phyloP scores from a whole-genome alignment of 2,329 filamentous ascomycete species.

The Clonostachys byssicola region DNA sequence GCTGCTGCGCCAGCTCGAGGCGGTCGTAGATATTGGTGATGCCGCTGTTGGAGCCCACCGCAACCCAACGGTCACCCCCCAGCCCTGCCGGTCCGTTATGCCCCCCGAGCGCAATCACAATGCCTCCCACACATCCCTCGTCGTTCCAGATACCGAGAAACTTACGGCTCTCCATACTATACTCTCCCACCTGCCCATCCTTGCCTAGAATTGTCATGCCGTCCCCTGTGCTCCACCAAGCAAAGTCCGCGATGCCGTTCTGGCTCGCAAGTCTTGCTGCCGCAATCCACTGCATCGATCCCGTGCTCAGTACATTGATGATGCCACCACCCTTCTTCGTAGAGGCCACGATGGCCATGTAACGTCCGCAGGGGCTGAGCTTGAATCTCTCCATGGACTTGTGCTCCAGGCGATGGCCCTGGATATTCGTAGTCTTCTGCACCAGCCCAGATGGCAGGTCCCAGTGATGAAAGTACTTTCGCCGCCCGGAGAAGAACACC shows the following conservation, averaged over 20 bases:
- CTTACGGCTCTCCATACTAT: slow-evolving; percentile 62
- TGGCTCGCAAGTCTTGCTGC: slow-evolving; percentile 78
- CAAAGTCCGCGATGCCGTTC: slow-evolving; percentile 84
- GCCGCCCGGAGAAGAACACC: slow-evolving; percentile 83
- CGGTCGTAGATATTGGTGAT: slow-evolving; percentile 95
- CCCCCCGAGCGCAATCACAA: slow-evolving; percentile 76
- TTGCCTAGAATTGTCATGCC: slow-evolving; percentile 81
- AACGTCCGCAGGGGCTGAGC: slow-evolving; percentile 78
- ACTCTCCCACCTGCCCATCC: slow-evolving; percentile 89
- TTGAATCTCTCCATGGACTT: slow-evolving; percentile 89
- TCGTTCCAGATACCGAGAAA: slow-evolving; percentile 85
- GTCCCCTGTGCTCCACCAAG: slow-evolving; percentile 84
- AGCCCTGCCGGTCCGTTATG: slow-evolving; percentile 54
- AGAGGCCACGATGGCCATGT: slow-evolving; percentile 79
- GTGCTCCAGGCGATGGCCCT: slow-evolving; percentile 76
- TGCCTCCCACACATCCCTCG: slow-evolving; percentile 83
- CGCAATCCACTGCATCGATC: slow-evolving; percentile 81
- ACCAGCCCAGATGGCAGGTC: slow-evolving; percentile 77
- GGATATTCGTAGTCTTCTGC: slow-evolving; percentile 74
- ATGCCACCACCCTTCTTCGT: slow-evolving; percentile 81
- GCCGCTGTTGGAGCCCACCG: slow-evolving; percentile 79
- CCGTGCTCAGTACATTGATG: slow-evolving; percentile 78
- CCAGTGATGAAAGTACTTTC: slow-evolving; percentile 94
- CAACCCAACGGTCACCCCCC: slow-evolving; percentile 85
- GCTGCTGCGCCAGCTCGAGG: slow-evolving; percentile 47